phyloP scores from a whole-genome alignment of 2,329 filamentous ascomycete genomes.

The Sarocladium kiliense region DNA sequence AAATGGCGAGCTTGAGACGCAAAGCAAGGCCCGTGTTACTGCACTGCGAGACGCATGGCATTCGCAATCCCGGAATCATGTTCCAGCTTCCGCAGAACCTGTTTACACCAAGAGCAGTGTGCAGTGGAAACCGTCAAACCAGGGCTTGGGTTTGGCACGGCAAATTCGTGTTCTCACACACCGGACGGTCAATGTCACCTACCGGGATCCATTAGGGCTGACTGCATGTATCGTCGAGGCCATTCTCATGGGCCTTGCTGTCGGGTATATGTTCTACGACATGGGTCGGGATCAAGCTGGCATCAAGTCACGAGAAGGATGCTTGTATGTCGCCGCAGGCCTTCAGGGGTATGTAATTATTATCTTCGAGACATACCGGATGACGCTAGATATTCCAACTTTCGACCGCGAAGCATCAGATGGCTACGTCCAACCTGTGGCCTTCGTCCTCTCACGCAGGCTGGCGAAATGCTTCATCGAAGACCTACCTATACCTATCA shows the following conservation, averaged over 20 bases:
- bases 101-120: neutral
- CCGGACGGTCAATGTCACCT: conserved; percentile 55
- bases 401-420: conserved; percentile 73
- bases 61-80: conserved; percentile 14
- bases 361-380: conserved; percentile 68
- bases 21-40: conserved; percentile 54
- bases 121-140: neutral
- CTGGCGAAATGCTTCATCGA: conserved; percentile 64
- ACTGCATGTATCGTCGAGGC: conserved; percentile 65
- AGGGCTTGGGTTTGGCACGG: conserved; percentile 50
- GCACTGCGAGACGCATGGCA: conserved; percentile 52
- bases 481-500: conserved; percentile 64
- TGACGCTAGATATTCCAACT: conserved; percentile 67
- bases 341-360: conserved; percentile 73
- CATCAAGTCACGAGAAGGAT: conserved; percentile 68
- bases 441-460: conserved; percentile 65
- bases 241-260: conserved; percentile 63
- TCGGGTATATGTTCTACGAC: conserved; percentile 67
- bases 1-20: conserved; percentile 56
- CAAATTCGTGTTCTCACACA: conserved; percentile 62
- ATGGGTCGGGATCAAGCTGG: conserved; percentile 62
- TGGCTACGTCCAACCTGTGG: conserved; percentile 62
- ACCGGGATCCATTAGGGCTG: neutral
- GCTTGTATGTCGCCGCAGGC: conserved; percentile 64
- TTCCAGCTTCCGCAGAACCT: neutral